Percentiles rank a stretch among this genome's conserved stretches.
Conservation (phyloP, 306 rosid genomes). For the Malus orientalis region DNA sequence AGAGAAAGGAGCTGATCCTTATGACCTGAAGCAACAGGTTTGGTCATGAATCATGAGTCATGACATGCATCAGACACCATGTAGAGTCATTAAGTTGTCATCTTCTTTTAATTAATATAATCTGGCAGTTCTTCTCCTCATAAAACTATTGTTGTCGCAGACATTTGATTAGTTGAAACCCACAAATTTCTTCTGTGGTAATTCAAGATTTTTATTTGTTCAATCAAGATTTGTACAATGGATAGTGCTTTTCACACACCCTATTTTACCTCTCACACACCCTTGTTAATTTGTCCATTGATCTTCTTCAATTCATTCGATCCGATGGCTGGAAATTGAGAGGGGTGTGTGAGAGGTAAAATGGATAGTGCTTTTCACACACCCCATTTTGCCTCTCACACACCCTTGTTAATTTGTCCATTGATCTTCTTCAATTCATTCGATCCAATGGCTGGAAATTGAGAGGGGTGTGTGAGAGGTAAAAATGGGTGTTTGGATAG, state of each 20-base stretch:
- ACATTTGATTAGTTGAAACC: neutral
- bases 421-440: too few relatives aligned
- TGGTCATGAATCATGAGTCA: neutral
- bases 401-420: too few relatives aligned
- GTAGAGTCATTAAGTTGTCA: neutral
- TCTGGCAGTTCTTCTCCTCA: neutral
- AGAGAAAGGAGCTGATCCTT: constrained; percentile 70
- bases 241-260: too few relatives aligned
- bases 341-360: neutral
- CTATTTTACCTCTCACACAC: too few relatives aligned
- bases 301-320: too few relatives aligned
- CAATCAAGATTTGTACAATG: neutral
- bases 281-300: too few relatives aligned
- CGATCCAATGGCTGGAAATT: too few relatives aligned
- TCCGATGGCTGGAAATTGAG: too few relatives aligned
- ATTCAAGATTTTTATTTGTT: neutral
- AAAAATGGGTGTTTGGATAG: too few relatives aligned
- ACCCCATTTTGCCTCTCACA: too few relatives aligned
- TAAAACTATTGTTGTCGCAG: neutral
- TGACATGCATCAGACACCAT: neutral
- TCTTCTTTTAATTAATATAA: neutral
- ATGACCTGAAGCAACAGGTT: constrained; percentile 92
- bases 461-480: too few relatives aligned
- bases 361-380: too few relatives aligned
- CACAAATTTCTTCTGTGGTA: neutral